Conservation (phyloP, 495 filamentous ascomycete species). For the Annulohypoxylon nitens region DNA sequence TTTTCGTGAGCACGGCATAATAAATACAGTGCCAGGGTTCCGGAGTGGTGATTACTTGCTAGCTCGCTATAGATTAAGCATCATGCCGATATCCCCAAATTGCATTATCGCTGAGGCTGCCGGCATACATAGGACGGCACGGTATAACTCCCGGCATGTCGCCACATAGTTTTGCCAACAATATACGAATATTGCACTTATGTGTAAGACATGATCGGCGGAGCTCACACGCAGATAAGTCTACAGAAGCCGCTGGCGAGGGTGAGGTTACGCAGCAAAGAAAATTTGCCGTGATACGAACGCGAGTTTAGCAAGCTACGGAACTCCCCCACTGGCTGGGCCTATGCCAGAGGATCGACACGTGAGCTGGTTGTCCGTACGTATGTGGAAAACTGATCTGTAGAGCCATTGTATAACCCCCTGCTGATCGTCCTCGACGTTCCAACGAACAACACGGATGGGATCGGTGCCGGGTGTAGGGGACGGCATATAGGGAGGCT, state of each 20-base stretch:
- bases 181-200: conserved; percentile 27
- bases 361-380: conserved; percentile 26
- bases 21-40: neutral
- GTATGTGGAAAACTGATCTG: conserved; percentile 16
- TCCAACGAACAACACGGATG: conserved; percentile 36
- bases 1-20: conserved; percentile 12
- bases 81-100: neutral
- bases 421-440: conserved; percentile 37
- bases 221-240: conserved; percentile 21
- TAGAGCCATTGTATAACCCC: conserved; percentile 20
- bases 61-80: conserved; percentile 12
- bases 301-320: conserved; percentile 17
- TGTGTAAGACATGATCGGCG: conserved; percentile 33
- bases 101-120: conserved; percentile 22
- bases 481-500: conserved; percentile 46
- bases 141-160: conserved; percentile 33
- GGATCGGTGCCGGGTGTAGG: conserved; percentile 47
- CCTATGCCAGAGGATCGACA: conserved; percentile 38
- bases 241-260: conserved; percentile 7
- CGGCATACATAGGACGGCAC: conserved; percentile 29
- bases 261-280: conserved; percentile 26
- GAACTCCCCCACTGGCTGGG: conserved; percentile 43
- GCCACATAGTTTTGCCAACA: conserved; percentile 10
- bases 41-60: neutral
- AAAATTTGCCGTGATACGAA: conserved; percentile 43